phyloP scores from a whole-genome alignment of 371 early-diverging fungal genomes.

The Mucor plumbeus region DNA sequence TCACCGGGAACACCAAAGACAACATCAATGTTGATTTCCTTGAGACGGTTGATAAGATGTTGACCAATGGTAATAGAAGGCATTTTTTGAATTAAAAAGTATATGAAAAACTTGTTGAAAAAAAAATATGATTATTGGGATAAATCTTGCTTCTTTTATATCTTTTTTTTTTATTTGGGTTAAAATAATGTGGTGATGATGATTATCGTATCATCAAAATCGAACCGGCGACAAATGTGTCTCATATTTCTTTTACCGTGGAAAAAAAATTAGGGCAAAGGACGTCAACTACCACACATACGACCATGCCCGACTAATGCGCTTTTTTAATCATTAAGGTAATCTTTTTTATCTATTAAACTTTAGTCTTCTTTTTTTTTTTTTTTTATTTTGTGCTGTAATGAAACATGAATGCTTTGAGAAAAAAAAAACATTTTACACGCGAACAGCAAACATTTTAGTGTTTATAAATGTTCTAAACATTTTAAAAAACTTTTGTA shows the following conservation, averaged over 20 bases:
- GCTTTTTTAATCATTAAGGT: constrained; percentile 16
- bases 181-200: neutral
- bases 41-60: constrained; percentile 48
- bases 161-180: constrained; percentile 8
- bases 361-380: constrained; percentile 5
- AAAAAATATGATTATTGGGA: neutral
- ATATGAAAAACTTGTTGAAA: constrained; percentile 8
- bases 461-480: neutral
- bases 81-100: constrained; percentile 8
- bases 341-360: constrained; percentile 15
- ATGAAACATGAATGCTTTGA: constrained; percentile 3
- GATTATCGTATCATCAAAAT: constrained; percentile 23
- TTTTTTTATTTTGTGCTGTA: neutral
- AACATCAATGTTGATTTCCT: constrained; percentile 48
- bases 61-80: constrained; percentile 34
- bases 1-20: constrained; percentile 57
- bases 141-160: constrained; percentile 11
- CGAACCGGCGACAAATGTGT: constrained; percentile 12
- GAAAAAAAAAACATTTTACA: neutral
- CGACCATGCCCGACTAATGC: constrained; percentile 12
- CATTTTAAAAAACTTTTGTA: neutral
- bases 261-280: constrained; percentile 1
- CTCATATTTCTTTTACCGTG: constrained; percentile 6
- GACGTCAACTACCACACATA: neutral
- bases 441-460: neutral